Percentiles rank a stretch among this genome's conserved stretches.
These are phyloP conservation scores for Silene latifolia DNA, from an alignment of 148 eudicot genomes.

Conservation along the genomic window DNA sequence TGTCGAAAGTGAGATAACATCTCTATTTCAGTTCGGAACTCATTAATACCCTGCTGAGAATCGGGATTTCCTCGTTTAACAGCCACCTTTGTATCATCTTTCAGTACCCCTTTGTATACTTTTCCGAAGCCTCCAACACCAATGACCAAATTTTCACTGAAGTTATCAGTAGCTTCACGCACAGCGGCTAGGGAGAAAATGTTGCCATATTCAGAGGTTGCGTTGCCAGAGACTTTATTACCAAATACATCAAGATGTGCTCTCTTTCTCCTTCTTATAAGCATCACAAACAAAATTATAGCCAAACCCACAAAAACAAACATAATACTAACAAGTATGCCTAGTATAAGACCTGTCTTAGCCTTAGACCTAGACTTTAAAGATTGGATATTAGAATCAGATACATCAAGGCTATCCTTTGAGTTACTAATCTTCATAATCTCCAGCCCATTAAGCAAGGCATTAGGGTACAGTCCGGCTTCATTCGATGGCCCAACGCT, in stretches of 20 bases:
- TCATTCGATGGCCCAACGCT: conserved; percentile 46
- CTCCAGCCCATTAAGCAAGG: conserved; percentile 67
- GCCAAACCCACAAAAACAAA: conserved; percentile 26
- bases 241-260: conserved; percentile 20
- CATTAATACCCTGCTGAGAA: conserved; percentile 51
- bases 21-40: conserved; percentile 60
- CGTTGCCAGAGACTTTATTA: conserved; percentile 21
- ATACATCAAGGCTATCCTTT: conserved; percentile 36
- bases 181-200: conserved; percentile 45
- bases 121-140: conserved; percentile 75
- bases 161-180: conserved; percentile 53
- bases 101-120: conserved; percentile 54
- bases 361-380: conserved; percentile 29
- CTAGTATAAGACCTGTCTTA: conserved; percentile 35
- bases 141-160: conserved; percentile 46
- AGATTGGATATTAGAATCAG: conserved; percentile 24
- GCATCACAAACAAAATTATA: conserved; percentile 25
- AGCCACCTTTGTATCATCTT: conserved; percentile 46
- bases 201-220: conserved; percentile 39
- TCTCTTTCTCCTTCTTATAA: conserved; percentile 32
- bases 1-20: conserved; percentile 70
- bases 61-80: conserved; percentile 55
- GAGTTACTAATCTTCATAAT: conserved; percentile 61
- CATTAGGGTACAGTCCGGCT: conserved; percentile 38
- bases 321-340: conserved; percentile 24